Evolutionary conservation across 345 rosid species (phyloP).

Genomic region (Trapa bicornis): DNA sequence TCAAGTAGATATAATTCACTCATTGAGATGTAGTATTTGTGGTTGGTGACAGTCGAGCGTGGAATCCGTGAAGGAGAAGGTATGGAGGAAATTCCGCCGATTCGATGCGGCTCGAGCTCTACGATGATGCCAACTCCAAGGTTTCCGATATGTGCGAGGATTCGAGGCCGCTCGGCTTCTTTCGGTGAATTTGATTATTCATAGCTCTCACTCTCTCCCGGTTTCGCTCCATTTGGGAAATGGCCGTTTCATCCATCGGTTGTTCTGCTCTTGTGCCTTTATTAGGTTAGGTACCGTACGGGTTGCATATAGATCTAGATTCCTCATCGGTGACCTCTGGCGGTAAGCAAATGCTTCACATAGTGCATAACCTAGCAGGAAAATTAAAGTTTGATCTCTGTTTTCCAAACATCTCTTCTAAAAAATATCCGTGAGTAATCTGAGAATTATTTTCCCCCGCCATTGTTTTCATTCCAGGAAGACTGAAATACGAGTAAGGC

Average conservation of each 20-base stretch:
- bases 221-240: neutral
- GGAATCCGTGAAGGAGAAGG: conserved; percentile 82
- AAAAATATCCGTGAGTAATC: neutral
- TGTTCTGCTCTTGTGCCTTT: neutral
- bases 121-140: conserved; percentile 60
- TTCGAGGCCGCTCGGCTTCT: conserved; percentile 61
- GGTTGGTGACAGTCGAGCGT: conserved; percentile 30
- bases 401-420: neutral
- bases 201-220: neutral
- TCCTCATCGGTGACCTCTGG: conserved; percentile 87
- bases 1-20: neutral
- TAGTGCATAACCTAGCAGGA: neutral
- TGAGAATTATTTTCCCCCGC: neutral
- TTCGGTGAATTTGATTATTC: conserved; percentile 15
- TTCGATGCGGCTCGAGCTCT: conserved; percentile 69
- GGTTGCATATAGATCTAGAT: conserved; percentile 71
- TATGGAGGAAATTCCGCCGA: conserved; percentile 74
- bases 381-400: neutral
- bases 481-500: conserved; percentile 45
- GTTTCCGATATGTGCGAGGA: conserved; percentile 38
- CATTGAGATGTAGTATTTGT: neutral
- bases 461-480: conserved; percentile 38
- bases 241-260: neutral
- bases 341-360: conserved; percentile 21
- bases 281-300: conserved; percentile 12